Conservation (phyloP, 441 rosid genomes). For the Adansonia grandidieri region DNA sequence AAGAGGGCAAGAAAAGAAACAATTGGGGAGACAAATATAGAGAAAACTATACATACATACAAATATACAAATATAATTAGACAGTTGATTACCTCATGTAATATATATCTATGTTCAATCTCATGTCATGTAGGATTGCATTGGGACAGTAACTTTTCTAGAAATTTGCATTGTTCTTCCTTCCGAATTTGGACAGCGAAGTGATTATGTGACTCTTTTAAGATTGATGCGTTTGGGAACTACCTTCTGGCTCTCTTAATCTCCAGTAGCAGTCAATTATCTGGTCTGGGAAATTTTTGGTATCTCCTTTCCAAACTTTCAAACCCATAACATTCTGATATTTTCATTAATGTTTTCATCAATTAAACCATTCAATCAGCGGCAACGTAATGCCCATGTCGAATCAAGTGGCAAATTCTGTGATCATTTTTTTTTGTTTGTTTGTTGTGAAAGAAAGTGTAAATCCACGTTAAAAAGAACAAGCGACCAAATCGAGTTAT, state of each 20-base stretch:
- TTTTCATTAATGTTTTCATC: no score
- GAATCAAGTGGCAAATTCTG: no score
- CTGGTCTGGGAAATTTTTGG: background rate
- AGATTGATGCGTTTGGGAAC: background rate
- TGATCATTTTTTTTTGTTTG: background rate
- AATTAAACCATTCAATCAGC: no score
- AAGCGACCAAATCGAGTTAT: background rate
- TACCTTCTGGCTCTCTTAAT: conserved; percentile 15
- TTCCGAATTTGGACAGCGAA: conserved; percentile 30
- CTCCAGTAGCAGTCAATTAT: conserved; percentile 3
- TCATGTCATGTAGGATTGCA: conserved; percentile 28
- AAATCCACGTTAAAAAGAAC: background rate
- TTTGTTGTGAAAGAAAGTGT: background rate
- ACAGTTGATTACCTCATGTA: background rate
- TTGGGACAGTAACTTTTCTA: conserved; percentile 23
- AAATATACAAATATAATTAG: background rate
- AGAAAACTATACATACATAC: background rate
- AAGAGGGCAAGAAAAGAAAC: background rate
- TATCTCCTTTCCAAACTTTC: no score
- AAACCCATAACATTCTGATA: no score
- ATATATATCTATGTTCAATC: conserved; percentile 29
- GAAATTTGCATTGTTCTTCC: conserved; percentile 27
- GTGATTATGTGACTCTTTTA: conserved; percentile 21
- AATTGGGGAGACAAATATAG: background rate
- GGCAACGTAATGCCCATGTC: no score